These are phyloP conservation scores for Aspergillus viridinutans DNA, from an alignment of 2,329 filamentous ascomycete genomes.

Conservation along the genomic window DNA sequence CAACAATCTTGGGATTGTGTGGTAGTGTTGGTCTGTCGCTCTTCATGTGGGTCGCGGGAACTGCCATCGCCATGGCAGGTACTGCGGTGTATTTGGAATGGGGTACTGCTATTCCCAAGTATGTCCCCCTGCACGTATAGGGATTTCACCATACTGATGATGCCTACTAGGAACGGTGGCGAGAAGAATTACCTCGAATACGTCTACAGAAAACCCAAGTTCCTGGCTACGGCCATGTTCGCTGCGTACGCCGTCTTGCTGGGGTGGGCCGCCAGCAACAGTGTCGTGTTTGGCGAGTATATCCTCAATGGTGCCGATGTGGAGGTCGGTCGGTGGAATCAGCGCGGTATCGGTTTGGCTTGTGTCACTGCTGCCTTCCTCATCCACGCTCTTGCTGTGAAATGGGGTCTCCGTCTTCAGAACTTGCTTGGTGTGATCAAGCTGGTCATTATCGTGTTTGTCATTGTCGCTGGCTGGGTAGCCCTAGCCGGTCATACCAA, in stretches of 20 bases:
- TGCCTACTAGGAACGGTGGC: slow-evolving; percentile 45
- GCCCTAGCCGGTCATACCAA: slow-evolving; percentile 38
- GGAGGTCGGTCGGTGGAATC: slow-evolving; percentile 46
- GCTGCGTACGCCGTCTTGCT: slow-evolving; percentile 50
- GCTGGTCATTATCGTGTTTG: slow-evolving; percentile 46
- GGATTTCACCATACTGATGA: not conserved
- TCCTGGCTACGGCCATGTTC: slow-evolving; percentile 52
- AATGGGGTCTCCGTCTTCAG: slow-evolving; percentile 46
- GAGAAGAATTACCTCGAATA: slow-evolving; percentile 54
- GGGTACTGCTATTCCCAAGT: slow-evolving; percentile 47
- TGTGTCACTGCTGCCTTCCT: slow-evolving; percentile 47
- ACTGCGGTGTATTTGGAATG: slow-evolving; percentile 47
- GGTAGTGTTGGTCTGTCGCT: slow-evolving; percentile 46
- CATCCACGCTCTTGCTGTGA: slow-evolving; percentile 45
- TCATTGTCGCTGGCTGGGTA: slow-evolving; percentile 43
- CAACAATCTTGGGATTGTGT: slow-evolving; percentile 41
- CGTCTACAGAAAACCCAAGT: slow-evolving; percentile 49
- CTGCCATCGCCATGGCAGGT: slow-evolving; percentile 45
- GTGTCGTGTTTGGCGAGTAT: slow-evolving; percentile 51
- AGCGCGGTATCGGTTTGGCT: slow-evolving; percentile 46
- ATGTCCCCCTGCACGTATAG: slow-evolving; percentile 7
- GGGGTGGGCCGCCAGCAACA: slow-evolving; percentile 51
- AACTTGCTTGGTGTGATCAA: slow-evolving; percentile 50
- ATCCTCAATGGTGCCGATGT: slow-evolving; percentile 45
- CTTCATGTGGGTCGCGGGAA: slow-evolving; percentile 49